Base-by-base conservation (phyloP, 352 stramenopile genomes). In the Phytophthora constricta region DNA sequence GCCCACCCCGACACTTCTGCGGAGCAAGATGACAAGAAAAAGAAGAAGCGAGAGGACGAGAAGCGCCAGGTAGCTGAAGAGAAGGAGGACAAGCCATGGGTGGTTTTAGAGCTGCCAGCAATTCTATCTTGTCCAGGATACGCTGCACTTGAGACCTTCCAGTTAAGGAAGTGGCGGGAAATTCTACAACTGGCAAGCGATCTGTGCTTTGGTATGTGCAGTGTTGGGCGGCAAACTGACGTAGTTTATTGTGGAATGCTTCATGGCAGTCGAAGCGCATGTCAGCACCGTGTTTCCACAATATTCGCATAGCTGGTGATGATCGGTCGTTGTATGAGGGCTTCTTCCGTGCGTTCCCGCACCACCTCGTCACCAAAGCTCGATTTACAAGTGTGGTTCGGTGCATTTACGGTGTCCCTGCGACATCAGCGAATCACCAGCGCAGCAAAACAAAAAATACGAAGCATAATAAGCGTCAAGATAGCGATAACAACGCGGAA, bases 311-410 rank as follows among this genome's bases (percentile, higher is more conserved):
- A 25, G 82, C 78, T 17, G 86, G 86, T 1, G 68, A 90, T 55
- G 82, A 89, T 27, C 82, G 77, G 20, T 68, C 80, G 50, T 66
- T 94, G 9, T 94, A 89, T 51, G 84, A 94, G 65, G 70, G 63
- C 54, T 92, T 90, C 33, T 83, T 84, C 51, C 82, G 84, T 26
- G 81, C 86, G 16, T 92, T 92, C 48, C 84, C 84, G 2, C 82
- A 90, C 26, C 71, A 88, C 8, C 66, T 86, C 50, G 84, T 91
- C 19, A 79, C 86, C 3, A 92, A 92, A 61, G 71, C 84, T 19
- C 80, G 86, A 5, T 89, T 94, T 52, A 65, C 68, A 20, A 86
- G 84, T 52, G 82, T 94, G n/a, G 49, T 87, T 16, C 79, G 84
- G n/a, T 67, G 65, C 45, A 73, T 91, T 23, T 80, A 80, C 43